phyloP scores from a whole-genome alignment of 768 basidiomycete species.

The Bullera alba region DNA sequence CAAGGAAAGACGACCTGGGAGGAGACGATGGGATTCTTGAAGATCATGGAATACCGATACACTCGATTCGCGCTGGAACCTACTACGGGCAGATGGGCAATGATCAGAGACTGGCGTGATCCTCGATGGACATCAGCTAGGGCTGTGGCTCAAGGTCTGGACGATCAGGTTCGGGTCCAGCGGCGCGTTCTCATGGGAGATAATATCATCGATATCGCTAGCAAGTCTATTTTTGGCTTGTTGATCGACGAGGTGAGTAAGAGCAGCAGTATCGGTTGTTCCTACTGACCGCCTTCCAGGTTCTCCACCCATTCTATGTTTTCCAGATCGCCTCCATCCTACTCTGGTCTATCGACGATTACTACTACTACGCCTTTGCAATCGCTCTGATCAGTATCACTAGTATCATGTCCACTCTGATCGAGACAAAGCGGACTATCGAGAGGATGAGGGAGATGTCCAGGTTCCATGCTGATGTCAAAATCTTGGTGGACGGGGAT shows the following conservation, averaged over 20 bases:
- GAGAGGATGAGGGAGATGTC: conserved; percentile 95
- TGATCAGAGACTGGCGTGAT: conserved; percentile 91
- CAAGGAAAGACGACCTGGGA: conserved; percentile 44
- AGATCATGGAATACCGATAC: conserved; percentile 83
- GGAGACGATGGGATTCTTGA: conserved; percentile 51
- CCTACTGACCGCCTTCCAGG: conserved; percentile 48
- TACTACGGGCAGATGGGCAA: conserved; percentile 68
- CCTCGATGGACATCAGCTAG: conserved; percentile 60
- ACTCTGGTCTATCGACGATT: conserved; percentile 90
- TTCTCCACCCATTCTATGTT: conserved; percentile 96
- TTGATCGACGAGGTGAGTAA: conserved; percentile 75
- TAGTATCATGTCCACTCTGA: conserved; percentile 73
- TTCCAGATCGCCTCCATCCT: conserved; percentile 94
- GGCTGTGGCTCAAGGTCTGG: conserved; percentile 62
- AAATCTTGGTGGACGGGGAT: conserved; percentile 60
- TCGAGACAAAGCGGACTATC: conserved; percentile 94
- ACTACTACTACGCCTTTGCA: conserved; percentile 95
- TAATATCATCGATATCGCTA: conserved; percentile 85
- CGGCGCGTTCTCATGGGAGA: conserved; percentile 67
- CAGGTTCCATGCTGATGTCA: conserved; percentile 69
- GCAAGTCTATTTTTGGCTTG: conserved; percentile 68
- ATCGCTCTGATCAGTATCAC: conserved; percentile 83
- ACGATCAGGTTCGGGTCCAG: conserved; percentile 55
- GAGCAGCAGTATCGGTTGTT: background rate
- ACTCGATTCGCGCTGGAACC: conserved; percentile 83